Evolutionary conservation across 352 stramenopile species (phyloP).

Genomic region (Phytophthora palmivora): DNA sequence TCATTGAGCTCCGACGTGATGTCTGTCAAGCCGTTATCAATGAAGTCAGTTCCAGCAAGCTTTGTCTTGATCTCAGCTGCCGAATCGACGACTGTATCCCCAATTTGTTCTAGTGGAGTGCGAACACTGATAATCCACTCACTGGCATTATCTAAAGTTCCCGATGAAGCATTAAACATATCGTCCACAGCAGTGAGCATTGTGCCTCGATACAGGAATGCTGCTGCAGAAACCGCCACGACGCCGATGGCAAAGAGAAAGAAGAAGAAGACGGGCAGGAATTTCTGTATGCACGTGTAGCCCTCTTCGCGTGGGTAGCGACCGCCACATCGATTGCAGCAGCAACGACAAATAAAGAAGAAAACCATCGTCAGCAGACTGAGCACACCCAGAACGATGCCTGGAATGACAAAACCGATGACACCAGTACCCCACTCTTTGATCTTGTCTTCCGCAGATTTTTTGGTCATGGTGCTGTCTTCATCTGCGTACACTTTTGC

Average conservation of each 20-base stretch:
- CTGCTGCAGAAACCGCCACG: constrained; percentile 49
- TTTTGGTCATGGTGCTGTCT: constrained; percentile 38
- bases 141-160: constrained; percentile 47
- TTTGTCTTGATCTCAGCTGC: constrained; percentile 36
- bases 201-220: constrained; percentile 65
- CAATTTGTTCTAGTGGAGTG: constrained; percentile 50
- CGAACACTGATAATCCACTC: constrained; percentile 52
- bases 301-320: constrained; percentile 63
- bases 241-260: constrained; percentile 65
- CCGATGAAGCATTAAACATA: constrained; percentile 47
- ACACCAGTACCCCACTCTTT: constrained; percentile 63
- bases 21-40: constrained; percentile 44
- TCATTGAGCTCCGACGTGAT: constrained; percentile 39
- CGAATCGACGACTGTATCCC: constrained; percentile 46
- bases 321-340: constrained; percentile 76
- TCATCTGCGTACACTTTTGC: constrained; percentile 39
- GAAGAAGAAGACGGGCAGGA: constrained; percentile 69
- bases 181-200: constrained; percentile 51
- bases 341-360: constrained; percentile 79
- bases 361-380: constrained; percentile 76
- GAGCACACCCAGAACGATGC: constrained; percentile 61
- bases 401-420: constrained; percentile 60
- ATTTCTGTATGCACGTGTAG: constrained; percentile 78
- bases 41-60: constrained; percentile 51
- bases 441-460: constrained; percentile 37